phyloP scores from a whole-genome alignment of 1,284 basidiomycete genomes.

The Moniliella sp. region DNA sequence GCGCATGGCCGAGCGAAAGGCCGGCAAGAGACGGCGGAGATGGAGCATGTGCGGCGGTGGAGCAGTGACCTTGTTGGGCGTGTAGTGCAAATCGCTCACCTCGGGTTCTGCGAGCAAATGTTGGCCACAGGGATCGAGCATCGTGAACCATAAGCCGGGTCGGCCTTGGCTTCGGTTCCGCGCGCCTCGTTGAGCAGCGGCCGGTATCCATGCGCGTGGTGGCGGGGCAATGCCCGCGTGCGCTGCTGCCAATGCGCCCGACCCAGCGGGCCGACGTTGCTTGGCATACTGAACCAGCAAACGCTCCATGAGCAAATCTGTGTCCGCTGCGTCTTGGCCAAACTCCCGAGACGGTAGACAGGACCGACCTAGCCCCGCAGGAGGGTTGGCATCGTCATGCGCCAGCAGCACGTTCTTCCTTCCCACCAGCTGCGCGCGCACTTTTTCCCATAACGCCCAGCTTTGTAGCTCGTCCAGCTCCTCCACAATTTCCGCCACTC shows the following conservation, averaged over 20 bases:
- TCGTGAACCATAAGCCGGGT: constrained; percentile 25
- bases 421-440: constrained; percentile 25
- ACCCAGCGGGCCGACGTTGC: too few relatives aligned
- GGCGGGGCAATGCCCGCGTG: too few relatives aligned
- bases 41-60: not conserved
- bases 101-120: constrained; percentile 2
- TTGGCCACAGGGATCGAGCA: constrained; percentile 17
- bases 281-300: too few relatives aligned
- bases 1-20: not conserved
- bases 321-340: constrained; percentile 10
- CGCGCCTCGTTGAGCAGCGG: constrained; percentile 19
- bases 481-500: constrained; percentile 13
- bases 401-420: constrained; percentile 22
- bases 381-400: constrained; percentile 9
- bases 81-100: not conserved
- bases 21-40: constrained; percentile 1
- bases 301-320: constrained; percentile 15
- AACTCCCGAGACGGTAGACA: constrained; percentile 10
- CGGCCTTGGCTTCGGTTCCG: constrained; percentile 17
- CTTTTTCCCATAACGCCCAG: constrained; percentile 26
- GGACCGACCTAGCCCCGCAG: constrained; percentile 8
- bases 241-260: too few relatives aligned
- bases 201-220: too few relatives aligned
- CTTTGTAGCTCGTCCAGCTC: constrained; percentile 14
- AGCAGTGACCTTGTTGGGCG: constrained; percentile 1